phyloP scores from a whole-genome alignment of 2,329 filamentous ascomycete genomes.

The Arthrinium puccinioides region DNA sequence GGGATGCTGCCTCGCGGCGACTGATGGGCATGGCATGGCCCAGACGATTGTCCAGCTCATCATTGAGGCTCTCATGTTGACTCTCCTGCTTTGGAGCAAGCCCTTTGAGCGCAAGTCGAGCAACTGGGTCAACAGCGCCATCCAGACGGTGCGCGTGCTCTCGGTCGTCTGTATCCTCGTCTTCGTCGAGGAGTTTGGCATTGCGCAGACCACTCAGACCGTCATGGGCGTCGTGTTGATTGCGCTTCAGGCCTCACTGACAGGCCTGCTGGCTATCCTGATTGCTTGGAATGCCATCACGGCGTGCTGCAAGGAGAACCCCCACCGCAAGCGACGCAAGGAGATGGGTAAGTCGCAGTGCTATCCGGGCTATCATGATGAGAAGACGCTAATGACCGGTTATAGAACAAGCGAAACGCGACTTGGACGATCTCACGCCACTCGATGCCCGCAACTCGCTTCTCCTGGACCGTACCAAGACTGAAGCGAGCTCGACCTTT shows the following conservation, averaged over 20 bases:
- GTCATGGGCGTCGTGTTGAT: slow-evolving; percentile 90
- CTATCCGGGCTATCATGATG: slow-evolving; percentile 5
- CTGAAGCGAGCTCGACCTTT: slow-evolving; percentile 29
- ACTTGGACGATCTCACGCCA: slow-evolving; percentile 76
- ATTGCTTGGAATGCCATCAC: slow-evolving; percentile 86
- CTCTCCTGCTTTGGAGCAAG: slow-evolving; percentile 72
- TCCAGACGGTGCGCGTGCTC: slow-evolving; percentile 81
- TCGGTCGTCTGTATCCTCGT: slow-evolving; percentile 85
- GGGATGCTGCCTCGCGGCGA: slow-evolving; percentile 77
- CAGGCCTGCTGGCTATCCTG: slow-evolving; percentile 74
- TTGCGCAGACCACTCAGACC: slow-evolving; percentile 88
- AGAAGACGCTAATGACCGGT: slow-evolving; percentile 49
- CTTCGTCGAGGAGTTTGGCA: slow-evolving; percentile 88
- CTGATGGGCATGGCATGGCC: slow-evolving; percentile 74
- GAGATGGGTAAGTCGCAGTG: slow-evolving; percentile 64
- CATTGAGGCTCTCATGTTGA: slow-evolving; percentile 74
- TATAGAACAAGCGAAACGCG: slow-evolving; percentile 67
- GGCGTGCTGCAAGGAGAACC: slow-evolving; percentile 77
- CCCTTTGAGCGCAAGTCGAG: slow-evolving; percentile 82
- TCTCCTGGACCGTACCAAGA: slow-evolving; percentile 53
- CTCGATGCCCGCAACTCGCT: slow-evolving; percentile 83
- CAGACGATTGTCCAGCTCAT: slow-evolving; percentile 76
- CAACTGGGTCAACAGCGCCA: slow-evolving; percentile 89
- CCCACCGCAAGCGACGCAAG: slow-evolving; percentile 81
- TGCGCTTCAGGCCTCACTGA: slow-evolving; percentile 80